These are phyloP conservation scores for Monosporascus sp. DNA, from an alignment of 2,329 filamentous ascomycete species.

Conservation along the genomic window DNA sequence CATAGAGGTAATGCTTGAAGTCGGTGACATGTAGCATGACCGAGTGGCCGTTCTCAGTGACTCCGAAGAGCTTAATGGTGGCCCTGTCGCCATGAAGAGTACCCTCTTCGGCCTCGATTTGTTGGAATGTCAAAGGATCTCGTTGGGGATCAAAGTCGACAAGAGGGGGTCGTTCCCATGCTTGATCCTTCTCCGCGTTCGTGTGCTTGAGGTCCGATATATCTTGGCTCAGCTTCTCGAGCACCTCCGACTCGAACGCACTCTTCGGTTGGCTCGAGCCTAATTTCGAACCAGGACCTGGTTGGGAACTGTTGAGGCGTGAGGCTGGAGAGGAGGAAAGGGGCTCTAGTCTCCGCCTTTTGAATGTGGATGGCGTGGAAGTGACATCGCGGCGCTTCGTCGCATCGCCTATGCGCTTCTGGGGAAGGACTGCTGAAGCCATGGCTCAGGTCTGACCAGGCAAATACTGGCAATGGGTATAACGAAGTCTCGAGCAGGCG, in stretches of 20 bases:
- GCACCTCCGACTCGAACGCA: conserved; percentile 85
- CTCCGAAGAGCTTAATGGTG: conserved; percentile 87
- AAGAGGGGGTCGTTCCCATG: conserved; percentile 67
- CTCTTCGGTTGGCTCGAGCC: conserved; percentile 80
- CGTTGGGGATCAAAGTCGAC: conserved; percentile 48
- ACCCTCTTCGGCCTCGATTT: conserved; percentile 93
- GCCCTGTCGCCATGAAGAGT: conserved; percentile 68
- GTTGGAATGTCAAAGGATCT: conserved; percentile 81
- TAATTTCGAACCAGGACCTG: conserved; percentile 54
- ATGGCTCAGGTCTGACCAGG: conserved; percentile 27
- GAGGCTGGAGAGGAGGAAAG: conserved; percentile 49
- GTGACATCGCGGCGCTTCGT: conserved; percentile 59
- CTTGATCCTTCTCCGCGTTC: conserved; percentile 89
- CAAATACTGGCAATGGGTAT: conserved; percentile 3
- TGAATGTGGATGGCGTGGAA: conserved; percentile 53
- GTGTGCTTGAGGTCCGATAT: conserved; percentile 78
- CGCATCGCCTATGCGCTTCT: conserved; percentile 69
- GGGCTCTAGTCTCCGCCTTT: conserved; percentile 78
- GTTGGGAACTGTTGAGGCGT: conserved; percentile 58
- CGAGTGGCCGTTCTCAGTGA: conserved; percentile 78
- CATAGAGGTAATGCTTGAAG: conserved; percentile 94
- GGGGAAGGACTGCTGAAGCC: conserved; percentile 50
- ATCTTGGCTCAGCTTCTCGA: conserved; percentile 94
- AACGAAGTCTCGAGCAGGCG: not conserved
- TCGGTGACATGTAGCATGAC: conserved; percentile 91